These are phyloP conservation scores for Protomyces macrosporus DNA, from an alignment of 1,139 yeast species.

Conservation along the genomic window DNA sequence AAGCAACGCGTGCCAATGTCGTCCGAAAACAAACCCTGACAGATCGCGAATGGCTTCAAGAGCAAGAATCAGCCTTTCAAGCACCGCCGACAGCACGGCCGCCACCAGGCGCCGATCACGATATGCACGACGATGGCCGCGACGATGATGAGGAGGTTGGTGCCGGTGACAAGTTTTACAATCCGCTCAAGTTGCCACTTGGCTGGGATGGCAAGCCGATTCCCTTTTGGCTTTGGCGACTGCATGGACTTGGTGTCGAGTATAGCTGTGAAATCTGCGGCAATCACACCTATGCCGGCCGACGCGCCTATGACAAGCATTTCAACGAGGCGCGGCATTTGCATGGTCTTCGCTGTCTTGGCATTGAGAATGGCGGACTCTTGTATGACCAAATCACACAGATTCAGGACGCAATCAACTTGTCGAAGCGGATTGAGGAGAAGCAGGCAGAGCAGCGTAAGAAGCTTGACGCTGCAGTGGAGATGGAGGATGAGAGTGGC, in stretches of 20 bases:
- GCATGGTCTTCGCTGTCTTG: constrained; percentile 70
- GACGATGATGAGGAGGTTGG: constrained; percentile 34
- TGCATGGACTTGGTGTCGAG: constrained; percentile 74
- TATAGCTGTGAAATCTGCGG: constrained; percentile 87
- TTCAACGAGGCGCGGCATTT: constrained; percentile 64
- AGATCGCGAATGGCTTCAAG: constrained; percentile 63
- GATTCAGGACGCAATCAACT: constrained; percentile 59
- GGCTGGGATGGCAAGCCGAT: constrained; percentile 91
- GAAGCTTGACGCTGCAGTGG: constrained; percentile 55
- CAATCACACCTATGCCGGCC: constrained; percentile 65
- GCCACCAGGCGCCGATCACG: background rate
- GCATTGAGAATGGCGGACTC: constrained; percentile 48
- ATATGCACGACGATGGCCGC: constrained; percentile 27
- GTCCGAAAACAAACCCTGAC: constrained; percentile 69
- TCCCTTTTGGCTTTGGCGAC: constrained; percentile 87
- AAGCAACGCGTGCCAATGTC: constrained; percentile 54
- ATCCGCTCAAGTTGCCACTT: constrained; percentile 61
- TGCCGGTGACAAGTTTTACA: constrained; percentile 35
- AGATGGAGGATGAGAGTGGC: constrained; percentile 88
- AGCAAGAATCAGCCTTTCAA: constrained; percentile 36
- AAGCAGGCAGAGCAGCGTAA: constrained; percentile 44
- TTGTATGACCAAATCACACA: constrained; percentile 60
- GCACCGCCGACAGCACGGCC: constrained; percentile 26
- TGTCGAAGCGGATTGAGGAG: constrained; percentile 51
- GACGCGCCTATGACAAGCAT: constrained; percentile 66